These are phyloP conservation scores for Lodderomyces metapsilosis DNA, from an alignment of 1,139 yeast species.

Conservation along the genomic window DNA sequence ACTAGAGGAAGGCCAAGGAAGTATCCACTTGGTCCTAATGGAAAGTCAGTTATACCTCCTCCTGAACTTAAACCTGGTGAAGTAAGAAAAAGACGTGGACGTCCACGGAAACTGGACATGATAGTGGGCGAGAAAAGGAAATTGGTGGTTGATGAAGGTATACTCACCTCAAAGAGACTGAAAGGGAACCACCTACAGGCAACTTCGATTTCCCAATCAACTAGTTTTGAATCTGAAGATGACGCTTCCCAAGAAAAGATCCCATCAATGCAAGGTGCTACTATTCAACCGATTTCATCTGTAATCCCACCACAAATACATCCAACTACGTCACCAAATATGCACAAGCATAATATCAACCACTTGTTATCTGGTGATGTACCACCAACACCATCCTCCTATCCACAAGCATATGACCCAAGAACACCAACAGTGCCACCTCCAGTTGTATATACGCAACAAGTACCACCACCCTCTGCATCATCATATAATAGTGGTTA, in stretches of 20 bases:
- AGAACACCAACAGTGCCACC: conserved; percentile 3
- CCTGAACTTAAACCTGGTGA: not conserved
- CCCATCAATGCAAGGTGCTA: not conserved
- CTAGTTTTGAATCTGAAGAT: not conserved
- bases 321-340: not conserved
- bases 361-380: conserved; percentile 14
- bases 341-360: conserved; percentile 13
- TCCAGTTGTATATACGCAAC: not conserved
- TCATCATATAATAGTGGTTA: not conserved
- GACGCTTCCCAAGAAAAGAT: not conserved
- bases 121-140: not conserved
- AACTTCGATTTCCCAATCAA: not conserved
- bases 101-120: not conserved
- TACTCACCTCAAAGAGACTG: not conserved
- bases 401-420: conserved; percentile 1
- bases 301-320: not conserved
- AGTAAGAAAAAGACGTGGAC: not conserved
- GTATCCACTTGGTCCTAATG: not conserved
- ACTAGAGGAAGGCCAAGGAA: conserved; percentile 14
- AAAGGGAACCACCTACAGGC: not conserved
- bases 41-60: not conserved
- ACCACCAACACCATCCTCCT: conserved; percentile 8
- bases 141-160: not conserved
- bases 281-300: conserved; percentile 1
- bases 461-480: not conserved